Evolutionary conservation across 2,329 filamentous ascomycete genomes (phyloP).

Genomic region (Calonectria hawksworthii): DNA sequence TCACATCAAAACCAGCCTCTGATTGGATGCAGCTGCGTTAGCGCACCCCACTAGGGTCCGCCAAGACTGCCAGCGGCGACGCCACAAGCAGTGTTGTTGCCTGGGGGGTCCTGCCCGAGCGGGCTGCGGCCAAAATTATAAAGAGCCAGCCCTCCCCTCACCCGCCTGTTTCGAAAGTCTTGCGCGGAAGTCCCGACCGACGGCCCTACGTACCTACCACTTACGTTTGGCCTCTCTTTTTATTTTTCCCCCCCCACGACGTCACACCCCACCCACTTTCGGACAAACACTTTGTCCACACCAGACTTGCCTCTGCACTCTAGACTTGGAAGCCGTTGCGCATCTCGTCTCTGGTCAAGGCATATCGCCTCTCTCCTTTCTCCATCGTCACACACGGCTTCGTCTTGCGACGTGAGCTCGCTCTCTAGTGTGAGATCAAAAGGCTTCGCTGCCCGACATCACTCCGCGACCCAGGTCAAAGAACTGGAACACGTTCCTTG

Average conservation of each 20-base stretch:
- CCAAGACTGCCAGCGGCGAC: constrained; percentile 56
- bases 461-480: constrained; percentile 48
- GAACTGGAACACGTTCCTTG: constrained; percentile 61
- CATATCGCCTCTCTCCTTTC: constrained; percentile 26
- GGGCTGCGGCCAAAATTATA: constrained; percentile 66
- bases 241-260: constrained; percentile 47
- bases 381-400: constrained; percentile 30
- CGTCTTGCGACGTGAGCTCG: constrained; percentile 37
- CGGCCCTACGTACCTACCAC: constrained; percentile 66
- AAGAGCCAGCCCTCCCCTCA: constrained; percentile 68
- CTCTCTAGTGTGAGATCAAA: constrained; percentile 41
- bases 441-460: constrained; percentile 45
- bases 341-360: constrained; percentile 30
- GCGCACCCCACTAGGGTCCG: constrained; percentile 52
- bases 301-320: constrained; percentile 32
- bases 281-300: constrained; percentile 42
- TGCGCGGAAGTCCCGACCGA: constrained; percentile 70
- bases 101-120: constrained; percentile 57
- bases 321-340: constrained; percentile 23
- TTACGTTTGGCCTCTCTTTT: constrained; percentile 61
- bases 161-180: constrained; percentile 62
- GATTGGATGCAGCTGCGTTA: constrained; percentile 56
- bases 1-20: constrained; percentile 43
- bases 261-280: constrained; percentile 50
- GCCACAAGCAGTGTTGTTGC: constrained; percentile 61